Conservation (phyloP, 2,329 filamentous ascomycete genomes). For the Teratosphaeria destructans region DNA sequence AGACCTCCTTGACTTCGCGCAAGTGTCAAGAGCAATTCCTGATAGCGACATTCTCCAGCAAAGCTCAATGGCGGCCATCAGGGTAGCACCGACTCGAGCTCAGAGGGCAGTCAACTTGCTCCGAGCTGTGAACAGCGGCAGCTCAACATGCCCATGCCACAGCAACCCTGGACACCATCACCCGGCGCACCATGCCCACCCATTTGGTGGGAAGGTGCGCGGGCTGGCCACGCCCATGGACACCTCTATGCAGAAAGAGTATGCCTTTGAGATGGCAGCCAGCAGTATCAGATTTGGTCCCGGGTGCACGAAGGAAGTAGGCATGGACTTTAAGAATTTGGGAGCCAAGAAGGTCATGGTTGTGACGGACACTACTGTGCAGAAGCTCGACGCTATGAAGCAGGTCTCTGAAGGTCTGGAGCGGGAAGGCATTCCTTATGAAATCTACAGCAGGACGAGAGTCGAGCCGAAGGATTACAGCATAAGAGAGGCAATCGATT, state of each 20-base stretch:
- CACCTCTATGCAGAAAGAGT: constrained; percentile 69
- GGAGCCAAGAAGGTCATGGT: constrained; percentile 79
- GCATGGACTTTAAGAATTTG: constrained; percentile 95
- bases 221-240: constrained; percentile 66
- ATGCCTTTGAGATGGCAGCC: constrained; percentile 97
- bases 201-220: constrained; percentile 44
- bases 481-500: constrained; percentile 80
- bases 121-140: constrained; percentile 80
- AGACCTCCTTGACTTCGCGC: neutral
- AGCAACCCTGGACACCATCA: constrained; percentile 57
- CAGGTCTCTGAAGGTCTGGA: constrained; percentile 74
- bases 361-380: constrained; percentile 77
- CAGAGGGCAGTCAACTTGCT: constrained; percentile 62
- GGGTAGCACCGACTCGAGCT: constrained; percentile 36
- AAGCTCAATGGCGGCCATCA: constrained; percentile 25
- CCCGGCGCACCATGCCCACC: constrained; percentile 41
- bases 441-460: constrained; percentile 68
- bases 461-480: constrained; percentile 93
- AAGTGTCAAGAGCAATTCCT: neutral
- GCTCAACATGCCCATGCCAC: constrained; percentile 79
- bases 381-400: constrained; percentile 77
- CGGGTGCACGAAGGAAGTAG: constrained; percentile 87
- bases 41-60: neutral
- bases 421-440: constrained; percentile 67
- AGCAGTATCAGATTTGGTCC: constrained; percentile 90